Base-by-base conservation (phyloP, 306 rosid genomes). In the Gillenia trifoliata region DNA sequence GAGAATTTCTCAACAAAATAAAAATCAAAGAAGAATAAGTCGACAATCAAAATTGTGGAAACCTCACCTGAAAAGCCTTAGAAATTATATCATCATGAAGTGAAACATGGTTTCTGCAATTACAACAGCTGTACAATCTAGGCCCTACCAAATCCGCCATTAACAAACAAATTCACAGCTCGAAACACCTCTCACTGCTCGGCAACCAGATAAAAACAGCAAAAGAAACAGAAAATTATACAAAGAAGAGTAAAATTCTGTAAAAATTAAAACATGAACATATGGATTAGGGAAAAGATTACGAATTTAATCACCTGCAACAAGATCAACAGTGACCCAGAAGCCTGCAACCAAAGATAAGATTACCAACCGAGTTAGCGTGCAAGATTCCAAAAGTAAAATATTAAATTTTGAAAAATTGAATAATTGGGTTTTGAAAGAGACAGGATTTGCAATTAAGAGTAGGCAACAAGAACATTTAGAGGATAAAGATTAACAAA, bases 81-180 rank as follows among this genome's bases (percentile, higher is more conserved):
- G 99, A 94, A 83, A 94, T 90, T 5, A 94, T 90, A 88, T 94
- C 99, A 85, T 94, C 97, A 23, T 94, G 99, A 77, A 91, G 85
- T 11, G 99, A 86, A 71, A 94, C 96, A 76, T 88, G 99, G 85
- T 90, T 94, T 82, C 97, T 80, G 78, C 99, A 94, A 86, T 94
- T 94, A 75, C 93, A 90, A 75, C 97, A 94, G 79, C 97, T 86
- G 84, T 94, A 94, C 81, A 92, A 78, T 75, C 99, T 89, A 73
- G 99, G 99, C 29, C 93, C 99, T 12, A 87, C 83, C 56, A 90
- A 75, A 79, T 90, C 96, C 89, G 88, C 97, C 96, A 94, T 94
- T 64, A 82, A 82, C 75, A 52, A 25, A 65, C 43, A 63, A 59
- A 22, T 74, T 80, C 77, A 47, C 52, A 82, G 84, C 82, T 65